Evolutionary conservation across 2,329 filamentous ascomycete genomes (phyloP).

Genomic region (Trichocomaceae sp.): DNA sequence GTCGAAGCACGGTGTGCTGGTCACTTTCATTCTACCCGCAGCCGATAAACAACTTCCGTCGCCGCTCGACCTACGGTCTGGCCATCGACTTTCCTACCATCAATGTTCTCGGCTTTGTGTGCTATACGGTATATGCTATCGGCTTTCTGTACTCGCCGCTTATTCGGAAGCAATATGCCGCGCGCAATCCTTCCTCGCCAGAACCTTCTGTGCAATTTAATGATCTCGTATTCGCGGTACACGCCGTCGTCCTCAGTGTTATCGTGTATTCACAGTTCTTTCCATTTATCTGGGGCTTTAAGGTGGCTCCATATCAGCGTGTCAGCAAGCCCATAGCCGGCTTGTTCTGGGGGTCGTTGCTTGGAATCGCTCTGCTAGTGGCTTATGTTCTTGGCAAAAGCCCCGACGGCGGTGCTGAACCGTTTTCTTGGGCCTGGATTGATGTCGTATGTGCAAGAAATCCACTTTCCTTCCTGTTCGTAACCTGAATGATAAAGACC

Average conservation of each 20-base stretch:
- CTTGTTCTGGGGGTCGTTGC: slow-evolving; percentile 62
- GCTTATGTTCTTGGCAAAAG: slow-evolving; percentile 39
- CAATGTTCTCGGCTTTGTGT: slow-evolving; percentile 57
- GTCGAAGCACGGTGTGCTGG: slow-evolving; percentile 59
- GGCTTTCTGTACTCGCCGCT: slow-evolving; percentile 72
- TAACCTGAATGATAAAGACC: background rate
- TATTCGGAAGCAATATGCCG: slow-evolving; percentile 76
- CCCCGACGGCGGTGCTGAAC: slow-evolving; percentile 40
- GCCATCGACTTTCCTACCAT: slow-evolving; percentile 80
- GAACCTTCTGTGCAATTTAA: slow-evolving; percentile 82
- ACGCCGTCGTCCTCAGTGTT: slow-evolving; percentile 66
- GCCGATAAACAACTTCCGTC: slow-evolving; percentile 68
- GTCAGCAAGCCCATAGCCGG: slow-evolving; percentile 59
- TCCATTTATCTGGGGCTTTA: slow-evolving; percentile 67
- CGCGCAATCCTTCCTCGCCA: slow-evolving; percentile 64
- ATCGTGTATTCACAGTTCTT: slow-evolving; percentile 74
- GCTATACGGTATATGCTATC: slow-evolving; percentile 67
- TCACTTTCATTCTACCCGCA: slow-evolving; percentile 91
- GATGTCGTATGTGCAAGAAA: slow-evolving; percentile 48
- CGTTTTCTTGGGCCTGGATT: slow-evolving; percentile 55
- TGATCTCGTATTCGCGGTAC: slow-evolving; percentile 79
- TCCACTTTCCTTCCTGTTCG: too few relatives aligned
- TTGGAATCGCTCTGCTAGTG: slow-evolving; percentile 33
- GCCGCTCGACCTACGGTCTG: slow-evolving; percentile 72
- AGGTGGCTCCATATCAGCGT: slow-evolving; percentile 49